Base-by-base conservation (phyloP, 2,329 filamentous ascomycete genomes). In the Thyridium curvatum region DNA sequence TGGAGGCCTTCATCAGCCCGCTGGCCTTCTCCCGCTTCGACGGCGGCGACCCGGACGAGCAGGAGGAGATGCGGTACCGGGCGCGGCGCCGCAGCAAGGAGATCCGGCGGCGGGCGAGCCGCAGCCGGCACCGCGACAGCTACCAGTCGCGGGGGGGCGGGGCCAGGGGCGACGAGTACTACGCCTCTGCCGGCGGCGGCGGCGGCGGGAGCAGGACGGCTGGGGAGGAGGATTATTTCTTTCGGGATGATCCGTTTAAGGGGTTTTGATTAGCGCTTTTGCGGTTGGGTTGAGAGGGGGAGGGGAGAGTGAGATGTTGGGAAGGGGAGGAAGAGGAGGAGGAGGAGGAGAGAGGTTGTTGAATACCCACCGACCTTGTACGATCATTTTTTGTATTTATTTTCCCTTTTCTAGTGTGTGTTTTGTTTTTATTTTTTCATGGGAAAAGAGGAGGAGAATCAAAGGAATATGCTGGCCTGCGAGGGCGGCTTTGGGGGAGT, bases 1-100 rank as follows among this genome's bases (percentile, higher is more conserved):
- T 98, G 91, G 91, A 97, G 60, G 93, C 93, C 0, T 98, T 97
- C 59, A 94, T 98, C 49, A 79, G 71, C 50, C 79, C 79, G 1
- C 58, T 82, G 10, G 66, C 74, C 2, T 66, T 70, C 44, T 64
- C 26, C 2, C 32, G 33, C 18, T 60, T 66, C 41, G 64, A 70
- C 38, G 62, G 65, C 12, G 69, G 73, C 12, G 59, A 65, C 32
- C 62, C 66, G 0, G 65, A 71, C 39, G 72, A 75, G 45, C 21
- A 64, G 16, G 72, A 75, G 17, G 72, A 77, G 45, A 62, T 67
- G 44, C 61, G 65, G 37, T 64, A 68, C 34, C 57, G 64, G 5
- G 64, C 65, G 4, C 64, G 75, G 9, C 60, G 73, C 41, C 63
- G 74, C 29, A 79, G 72, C 56, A 78, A 77, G 52, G 75, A 79